Evolutionary conservation across 2,329 filamentous ascomycete genomes (phyloP), one percentile per base, ranked within the genome.

Genomic region (Macroventuria anomochaeta): DNA sequence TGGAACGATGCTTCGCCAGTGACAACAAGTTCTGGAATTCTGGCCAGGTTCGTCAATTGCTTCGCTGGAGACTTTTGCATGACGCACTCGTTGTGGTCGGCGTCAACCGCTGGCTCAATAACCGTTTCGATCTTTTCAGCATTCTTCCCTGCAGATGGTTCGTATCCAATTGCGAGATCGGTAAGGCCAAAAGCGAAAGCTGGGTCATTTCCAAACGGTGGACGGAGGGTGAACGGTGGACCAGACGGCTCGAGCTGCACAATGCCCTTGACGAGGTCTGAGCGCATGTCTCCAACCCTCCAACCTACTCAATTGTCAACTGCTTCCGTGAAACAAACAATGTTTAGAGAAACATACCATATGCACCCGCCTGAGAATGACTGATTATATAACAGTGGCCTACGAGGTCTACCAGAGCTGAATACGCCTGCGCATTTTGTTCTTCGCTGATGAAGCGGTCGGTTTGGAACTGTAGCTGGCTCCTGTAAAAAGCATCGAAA

Each of bases 1-100:
- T 86, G 84, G n/a, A 76, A 79, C 44, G 80, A 82, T 3, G 84
- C 79, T 50, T 85, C 80, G 0, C 74, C 74, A 0, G 82, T 85
- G 21, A 84, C 62, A 13, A 86, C 56, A 1, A 82, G 67, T 5
- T 82, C 78, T 0, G 77, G 79, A 5, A 85, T 74, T 13, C 74
- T 73, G 2, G 68, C 62, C 7, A 88, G 67, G 26, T 85, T 81
- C 5, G 69, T 64, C 12, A 88, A 70, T 58, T 78, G 69, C 17
- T 78, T 77, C 8, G 76, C 71, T 2, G 76, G 43, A 5, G 23
- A 17, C 2, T 4, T 15, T 20, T 29, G 33, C 49, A 79, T 59
- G 12, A 77, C 68, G 52, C 77, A 80, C 2, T 70, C 67, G 47
- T 67, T 61, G 31, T 65, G 58, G 4, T 71, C 52, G 1, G 61